Conservation (phyloP, 495 filamentous ascomycete genomes). For the Margaritispora aquatica region DNA sequence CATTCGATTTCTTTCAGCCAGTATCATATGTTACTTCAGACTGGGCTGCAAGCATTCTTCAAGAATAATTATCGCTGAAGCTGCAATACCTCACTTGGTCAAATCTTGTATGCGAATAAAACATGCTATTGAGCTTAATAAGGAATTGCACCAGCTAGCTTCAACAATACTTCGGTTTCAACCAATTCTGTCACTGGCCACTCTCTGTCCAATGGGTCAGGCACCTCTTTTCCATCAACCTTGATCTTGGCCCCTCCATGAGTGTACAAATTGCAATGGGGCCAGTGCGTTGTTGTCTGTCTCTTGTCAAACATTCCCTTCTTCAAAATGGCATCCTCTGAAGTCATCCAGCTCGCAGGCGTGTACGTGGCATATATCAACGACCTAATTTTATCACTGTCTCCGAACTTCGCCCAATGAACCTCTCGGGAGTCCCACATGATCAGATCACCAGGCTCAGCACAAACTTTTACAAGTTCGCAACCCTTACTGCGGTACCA, state of each 20-base stretch:
- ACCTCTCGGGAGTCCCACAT: constrained; percentile 36
- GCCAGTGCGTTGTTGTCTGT: constrained; percentile 36
- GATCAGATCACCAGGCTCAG: constrained; percentile 35
- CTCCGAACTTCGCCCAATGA: constrained; percentile 23
- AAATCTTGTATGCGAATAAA: too few species aligned
- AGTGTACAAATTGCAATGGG: constrained; percentile 28
- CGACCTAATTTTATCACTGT: background rate
- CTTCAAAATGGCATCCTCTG: constrained; percentile 29
- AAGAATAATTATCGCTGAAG: background rate
- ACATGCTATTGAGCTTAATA: background rate
- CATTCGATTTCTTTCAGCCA: background rate
- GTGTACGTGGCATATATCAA: constrained; percentile 23
- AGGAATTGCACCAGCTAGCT: constrained; percentile 3
- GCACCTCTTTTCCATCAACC: background rate
- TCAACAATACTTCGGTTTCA: background rate
- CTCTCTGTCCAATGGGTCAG: background rate
- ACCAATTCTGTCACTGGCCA: background rate
- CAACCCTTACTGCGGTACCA: constrained; percentile 30
- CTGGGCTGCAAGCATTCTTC: background rate
- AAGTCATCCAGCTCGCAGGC: constrained; percentile 26
- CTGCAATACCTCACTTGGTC: too few species aligned
- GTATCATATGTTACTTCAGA: background rate
- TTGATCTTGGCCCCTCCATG: background rate
- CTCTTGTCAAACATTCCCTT: constrained; percentile 30
- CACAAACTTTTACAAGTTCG: constrained; percentile 31